phyloP scores from a whole-genome alignment of 192 early-diverging fungal genomes.

The Spizellomyces sp. region DNA sequence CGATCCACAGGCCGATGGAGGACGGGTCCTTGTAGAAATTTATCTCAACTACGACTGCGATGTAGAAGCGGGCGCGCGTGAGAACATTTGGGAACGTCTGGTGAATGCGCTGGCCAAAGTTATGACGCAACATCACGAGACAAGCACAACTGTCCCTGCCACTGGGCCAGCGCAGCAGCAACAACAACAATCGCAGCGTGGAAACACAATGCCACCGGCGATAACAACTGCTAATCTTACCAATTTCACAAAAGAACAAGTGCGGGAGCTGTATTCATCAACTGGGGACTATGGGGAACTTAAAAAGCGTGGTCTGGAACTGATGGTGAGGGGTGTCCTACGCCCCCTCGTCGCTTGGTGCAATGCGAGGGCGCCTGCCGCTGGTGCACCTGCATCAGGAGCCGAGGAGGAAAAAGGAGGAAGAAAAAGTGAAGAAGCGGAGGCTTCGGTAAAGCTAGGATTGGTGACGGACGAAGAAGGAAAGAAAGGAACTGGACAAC shows the following conservation, averaged over 20 bases:
- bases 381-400: not conserved
- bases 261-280: conserved; percentile 53
- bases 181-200: conserved; percentile 8
- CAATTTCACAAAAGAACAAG: conserved; percentile 56
- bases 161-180: not conserved
- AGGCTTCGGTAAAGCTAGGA: conserved; percentile 24
- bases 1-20: conserved; percentile 62
- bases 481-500: conserved; percentile 1
- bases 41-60: conserved; percentile 96
- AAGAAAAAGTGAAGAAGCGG: conserved; percentile 32
- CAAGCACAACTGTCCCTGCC: conserved; percentile 10
- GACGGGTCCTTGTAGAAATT: conserved; percentile 81
- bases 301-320: conserved; percentile 53
- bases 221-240: conserved; percentile 56
- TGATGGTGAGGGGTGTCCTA: conserved; percentile 55
- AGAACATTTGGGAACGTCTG: conserved; percentile 90
- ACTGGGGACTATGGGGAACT: conserved; percentile 55
- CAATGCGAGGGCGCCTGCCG: conserved; percentile 9
- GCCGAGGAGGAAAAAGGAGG: conserved; percentile 24
- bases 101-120: conserved; percentile 70
- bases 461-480: conserved; percentile 47
- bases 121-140: conserved; percentile 48
- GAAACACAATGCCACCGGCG: conserved; percentile 39
- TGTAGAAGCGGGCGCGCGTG: conserved; percentile 64
- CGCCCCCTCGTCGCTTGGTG: conserved; percentile 52